Conservation (phyloP, 2,329 filamentous ascomycete species). For the Nannizzia gypsea region DNA sequence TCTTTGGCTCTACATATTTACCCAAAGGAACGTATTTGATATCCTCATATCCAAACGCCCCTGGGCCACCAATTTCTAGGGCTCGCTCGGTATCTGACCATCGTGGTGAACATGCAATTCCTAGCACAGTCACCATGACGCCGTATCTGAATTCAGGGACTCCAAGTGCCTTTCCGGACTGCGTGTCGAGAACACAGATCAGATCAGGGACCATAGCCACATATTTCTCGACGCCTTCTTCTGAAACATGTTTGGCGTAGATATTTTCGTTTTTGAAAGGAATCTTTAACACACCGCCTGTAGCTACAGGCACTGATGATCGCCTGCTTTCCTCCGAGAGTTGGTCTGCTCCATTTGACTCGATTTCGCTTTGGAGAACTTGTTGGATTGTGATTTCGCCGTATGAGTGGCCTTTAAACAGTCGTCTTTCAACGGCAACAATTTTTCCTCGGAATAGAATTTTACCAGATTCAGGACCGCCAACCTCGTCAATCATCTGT, state of each 20-base stretch:
- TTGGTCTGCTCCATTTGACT: constrained; percentile 13
- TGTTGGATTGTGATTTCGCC: constrained; percentile 48
- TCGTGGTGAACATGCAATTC: constrained; percentile 42
- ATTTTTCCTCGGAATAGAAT: constrained; percentile 56
- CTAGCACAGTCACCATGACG: constrained; percentile 41
- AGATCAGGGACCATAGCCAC: constrained; percentile 46
- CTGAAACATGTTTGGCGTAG: constrained; percentile 37
- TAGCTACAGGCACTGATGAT: constrained; percentile 13
- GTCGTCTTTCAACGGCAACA: constrained; percentile 43
- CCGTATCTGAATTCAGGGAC: constrained; percentile 47
- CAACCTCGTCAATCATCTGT: constrained; percentile 47
- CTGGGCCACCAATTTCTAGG: constrained; percentile 40
- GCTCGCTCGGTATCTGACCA: constrained; percentile 43
- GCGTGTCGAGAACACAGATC: constrained; percentile 44
- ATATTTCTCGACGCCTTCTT: constrained; percentile 21
- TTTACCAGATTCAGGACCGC: constrained; percentile 42
- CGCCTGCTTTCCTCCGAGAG: constrained; percentile 10
- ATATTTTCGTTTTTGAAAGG: constrained; percentile 68
- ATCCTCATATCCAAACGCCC: constrained; percentile 38
- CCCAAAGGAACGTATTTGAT: constrained; percentile 42
- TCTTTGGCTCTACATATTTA: constrained; percentile 41
- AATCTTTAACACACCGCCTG: constrained; percentile 29
- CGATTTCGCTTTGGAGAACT: constrained; percentile 29
- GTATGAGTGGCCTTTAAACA: constrained; percentile 48
- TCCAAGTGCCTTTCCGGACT: constrained; percentile 46